phyloP scores from a whole-genome alignment of 2,329 filamentous ascomycete species.

The Exutisphaerella laricina region DNA sequence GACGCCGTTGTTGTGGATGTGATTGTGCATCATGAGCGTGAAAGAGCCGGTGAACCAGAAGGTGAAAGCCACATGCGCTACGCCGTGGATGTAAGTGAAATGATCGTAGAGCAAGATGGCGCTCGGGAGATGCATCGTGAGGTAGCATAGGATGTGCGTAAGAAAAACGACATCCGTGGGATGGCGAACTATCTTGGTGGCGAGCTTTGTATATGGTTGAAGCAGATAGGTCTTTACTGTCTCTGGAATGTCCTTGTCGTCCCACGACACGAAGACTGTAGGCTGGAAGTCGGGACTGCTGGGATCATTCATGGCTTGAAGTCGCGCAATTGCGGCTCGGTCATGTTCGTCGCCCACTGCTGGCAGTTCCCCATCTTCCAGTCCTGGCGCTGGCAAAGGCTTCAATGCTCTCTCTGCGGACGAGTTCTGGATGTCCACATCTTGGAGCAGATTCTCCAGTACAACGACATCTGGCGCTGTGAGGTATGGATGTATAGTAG shows the following conservation, averaged over 20 bases:
- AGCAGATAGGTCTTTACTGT: slow-evolving; percentile 49
- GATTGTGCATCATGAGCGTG: slow-evolving; percentile 78
- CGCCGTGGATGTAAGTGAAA: slow-evolving; percentile 63
- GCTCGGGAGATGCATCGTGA: slow-evolving; percentile 63
- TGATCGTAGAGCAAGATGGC: slow-evolving; percentile 58
- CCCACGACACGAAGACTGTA: slow-evolving; percentile 51
- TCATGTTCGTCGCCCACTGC: slow-evolving; percentile 15
- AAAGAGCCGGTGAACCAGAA: slow-evolving; percentile 66
- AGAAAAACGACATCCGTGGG: slow-evolving; percentile 72
- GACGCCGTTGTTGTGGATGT: slow-evolving; percentile 72
- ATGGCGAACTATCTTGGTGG: slow-evolving; percentile 54
- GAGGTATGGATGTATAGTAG: slow-evolving; percentile 26
- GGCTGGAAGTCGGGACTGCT: slow-evolving; percentile 47
- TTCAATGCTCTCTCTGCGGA: not conserved
- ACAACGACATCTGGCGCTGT: slow-evolving; percentile 37
- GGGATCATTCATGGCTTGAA: slow-evolving; percentile 48
- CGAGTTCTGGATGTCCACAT: slow-evolving; percentile 14
- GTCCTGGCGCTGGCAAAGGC: not conserved
- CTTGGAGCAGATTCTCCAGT: slow-evolving; percentile 34
- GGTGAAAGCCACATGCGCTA: slow-evolving; percentile 61
- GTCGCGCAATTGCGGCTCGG: slow-evolving; percentile 36
- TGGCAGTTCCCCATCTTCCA: no score
- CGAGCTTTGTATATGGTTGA: slow-evolving; percentile 55
- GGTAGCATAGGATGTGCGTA: slow-evolving; percentile 68
- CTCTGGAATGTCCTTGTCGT: slow-evolving; percentile 42